phyloP scores from a whole-genome alignment of 768 basidiomycete genomes.

The Solioccasus polychromus region DNA sequence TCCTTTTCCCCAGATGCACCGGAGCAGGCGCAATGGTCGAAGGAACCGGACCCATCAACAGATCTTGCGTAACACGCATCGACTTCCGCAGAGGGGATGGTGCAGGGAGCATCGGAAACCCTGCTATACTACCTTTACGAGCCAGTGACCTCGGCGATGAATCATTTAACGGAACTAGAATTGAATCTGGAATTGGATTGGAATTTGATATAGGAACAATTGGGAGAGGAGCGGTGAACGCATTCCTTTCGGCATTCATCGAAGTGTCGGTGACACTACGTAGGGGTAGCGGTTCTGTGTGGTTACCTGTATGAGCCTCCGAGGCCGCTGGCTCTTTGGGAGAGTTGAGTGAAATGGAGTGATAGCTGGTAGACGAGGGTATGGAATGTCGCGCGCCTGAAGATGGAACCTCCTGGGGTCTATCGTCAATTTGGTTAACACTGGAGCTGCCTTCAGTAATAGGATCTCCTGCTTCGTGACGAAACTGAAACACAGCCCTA shows the following conservation, averaged over 20 bases:
- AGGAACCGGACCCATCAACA: constrained; percentile 32
- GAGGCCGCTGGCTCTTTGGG: constrained; percentile 16
- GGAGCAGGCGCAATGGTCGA: constrained; percentile 36
- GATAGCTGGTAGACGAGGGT: constrained; percentile 36
- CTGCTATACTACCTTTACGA: constrained; percentile 41
- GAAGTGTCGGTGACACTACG: constrained; percentile 2
- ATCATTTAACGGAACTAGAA: constrained; percentile 37
- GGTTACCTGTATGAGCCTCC: constrained; percentile 5
- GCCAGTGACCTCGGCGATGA: constrained; percentile 23
- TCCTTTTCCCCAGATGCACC: constrained; percentile 56
- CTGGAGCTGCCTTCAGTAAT: neutral
- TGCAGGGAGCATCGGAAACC: constrained; percentile 64
- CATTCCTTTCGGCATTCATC: constrained; percentile 12
- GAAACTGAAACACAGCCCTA: neutral
- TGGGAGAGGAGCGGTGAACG: constrained; percentile 24
- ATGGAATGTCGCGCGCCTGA: constrained; percentile 16
- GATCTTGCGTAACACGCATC: constrained; percentile 48
- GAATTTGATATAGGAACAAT: constrained; percentile 10
- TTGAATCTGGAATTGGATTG: constrained; percentile 11
- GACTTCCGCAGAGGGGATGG: constrained; percentile 72
- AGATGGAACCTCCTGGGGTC: constrained; percentile 8
- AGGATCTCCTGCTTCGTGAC: neutral
- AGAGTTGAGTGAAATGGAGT: constrained; percentile 40
- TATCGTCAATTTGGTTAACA: neutral
- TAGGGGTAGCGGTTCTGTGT: constrained; percentile 21